Percentiles rank a stretch among this genome's conserved stretches.
These are phyloP conservation scores for Acacia confusa DNA, from an alignment of 306 rosid genomes.

Conservation along the genomic window DNA sequence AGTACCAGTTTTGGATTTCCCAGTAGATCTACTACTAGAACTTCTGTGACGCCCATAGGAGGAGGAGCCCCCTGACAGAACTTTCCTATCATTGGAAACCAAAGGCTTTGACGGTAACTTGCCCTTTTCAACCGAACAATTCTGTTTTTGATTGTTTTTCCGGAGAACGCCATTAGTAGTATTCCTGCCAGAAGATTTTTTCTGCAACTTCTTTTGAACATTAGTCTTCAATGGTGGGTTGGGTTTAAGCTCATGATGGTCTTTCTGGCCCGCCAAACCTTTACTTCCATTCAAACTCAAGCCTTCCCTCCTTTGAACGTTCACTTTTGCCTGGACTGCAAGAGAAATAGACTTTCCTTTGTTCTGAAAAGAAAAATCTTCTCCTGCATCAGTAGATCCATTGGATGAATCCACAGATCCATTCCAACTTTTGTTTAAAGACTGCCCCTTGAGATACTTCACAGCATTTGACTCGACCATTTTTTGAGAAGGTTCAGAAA, in stretches of 20 bases:
- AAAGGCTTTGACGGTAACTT: slow-evolving; percentile 64
- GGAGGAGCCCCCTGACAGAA: slow-evolving; percentile 49
- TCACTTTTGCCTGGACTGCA: slow-evolving; percentile 96
- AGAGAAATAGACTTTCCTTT: slow-evolving; percentile 87
- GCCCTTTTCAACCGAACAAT: slow-evolving; percentile 54
- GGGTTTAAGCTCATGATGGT: slow-evolving; percentile 58
- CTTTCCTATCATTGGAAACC: slow-evolving; percentile 58
- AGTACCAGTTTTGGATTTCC: slow-evolving; percentile 60
- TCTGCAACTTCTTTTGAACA: slow-evolving; percentile 55
- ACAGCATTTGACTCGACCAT: slow-evolving; percentile 72
- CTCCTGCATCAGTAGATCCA: slow-evolving; percentile 50
- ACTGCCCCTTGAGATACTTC: slow-evolving; percentile 78
- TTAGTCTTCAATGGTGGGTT: slow-evolving; percentile 50
- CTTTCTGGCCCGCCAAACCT: slow-evolving; percentile 54
- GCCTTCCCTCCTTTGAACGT: slow-evolving; percentile 89
- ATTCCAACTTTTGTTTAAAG: slow-evolving; percentile 88
- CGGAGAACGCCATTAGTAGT: slow-evolving; percentile 59
- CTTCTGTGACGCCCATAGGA: slow-evolving; percentile 63
- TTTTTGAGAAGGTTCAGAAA: slow-evolving; percentile 57
- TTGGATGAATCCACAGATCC: slow-evolving; percentile 66
- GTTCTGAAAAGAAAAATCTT: slow-evolving; percentile 45
- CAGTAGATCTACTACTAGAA: slow-evolving; percentile 48
- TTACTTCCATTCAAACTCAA: slow-evolving; percentile 54
- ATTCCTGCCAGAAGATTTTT: slow-evolving; percentile 48
- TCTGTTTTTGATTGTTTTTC: slow-evolving; percentile 92